A percentile compares a stretch with the other conserved stretches of the same genome.
These are phyloP conservation scores for Cyberlindnera americana DNA, from an alignment of 805 yeast species.

Conservation along the genomic window DNA sequence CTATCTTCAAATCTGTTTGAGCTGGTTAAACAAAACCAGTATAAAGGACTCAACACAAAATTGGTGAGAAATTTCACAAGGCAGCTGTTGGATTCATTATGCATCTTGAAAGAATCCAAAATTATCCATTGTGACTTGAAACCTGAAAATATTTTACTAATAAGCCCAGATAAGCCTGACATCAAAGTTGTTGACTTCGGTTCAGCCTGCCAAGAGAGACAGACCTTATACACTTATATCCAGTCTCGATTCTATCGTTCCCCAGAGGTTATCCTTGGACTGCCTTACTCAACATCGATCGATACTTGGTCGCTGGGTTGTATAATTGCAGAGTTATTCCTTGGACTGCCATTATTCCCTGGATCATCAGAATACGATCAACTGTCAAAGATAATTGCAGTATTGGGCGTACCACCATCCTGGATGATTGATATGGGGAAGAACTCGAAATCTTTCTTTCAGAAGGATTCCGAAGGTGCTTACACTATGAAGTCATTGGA, in stretches of 20 bases:
- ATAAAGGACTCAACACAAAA: constrained; percentile 81
- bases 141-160: constrained; percentile 88
- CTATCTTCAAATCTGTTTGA: constrained; percentile 87
- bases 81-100: constrained; percentile 78
- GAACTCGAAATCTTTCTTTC: constrained; percentile 61
- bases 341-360: constrained; percentile 92
- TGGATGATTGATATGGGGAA: constrained; percentile 98
- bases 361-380: constrained; percentile 95
- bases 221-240: constrained; percentile 84
- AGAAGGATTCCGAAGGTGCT: constrained; percentile 23
- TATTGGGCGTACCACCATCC: constrained; percentile 82
- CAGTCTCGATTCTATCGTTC: constrained; percentile 92
- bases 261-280: constrained; percentile 89
- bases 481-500: constrained; percentile 36
- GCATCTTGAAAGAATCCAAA: constrained; percentile 75
- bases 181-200: constrained; percentile 96
- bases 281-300: constrained; percentile 88
- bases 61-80: constrained; percentile 72
- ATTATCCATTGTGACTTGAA: constrained; percentile 95
- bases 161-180: constrained; percentile 62
- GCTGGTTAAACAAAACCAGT: constrained; percentile 86
- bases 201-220: constrained; percentile 88
- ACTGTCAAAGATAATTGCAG: constrained; percentile 72
- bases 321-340: constrained; percentile 81
- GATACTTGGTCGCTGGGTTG: constrained; percentile 98